Conservation (phyloP, 2,329 filamentous ascomycete species). For the Hymenoscyphus scutula region DNA sequence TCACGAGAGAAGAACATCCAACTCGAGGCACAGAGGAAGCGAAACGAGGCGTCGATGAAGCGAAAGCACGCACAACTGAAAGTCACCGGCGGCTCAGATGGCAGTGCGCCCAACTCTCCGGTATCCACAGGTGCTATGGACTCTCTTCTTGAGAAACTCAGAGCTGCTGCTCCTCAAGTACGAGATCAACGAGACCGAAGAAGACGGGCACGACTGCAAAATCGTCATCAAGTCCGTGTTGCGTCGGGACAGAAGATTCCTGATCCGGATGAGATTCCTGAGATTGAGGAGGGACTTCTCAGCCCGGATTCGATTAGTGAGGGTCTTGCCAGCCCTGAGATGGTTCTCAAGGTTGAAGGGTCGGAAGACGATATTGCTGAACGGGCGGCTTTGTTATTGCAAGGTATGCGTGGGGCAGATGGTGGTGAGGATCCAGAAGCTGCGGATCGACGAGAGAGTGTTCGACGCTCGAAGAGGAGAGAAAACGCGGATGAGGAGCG, state of each 20-base stretch:
- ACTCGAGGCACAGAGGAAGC: constrained; percentile 76
- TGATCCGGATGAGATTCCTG: constrained; percentile 63
- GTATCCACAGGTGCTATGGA: constrained; percentile 90
- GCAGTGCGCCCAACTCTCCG: constrained; percentile 58
- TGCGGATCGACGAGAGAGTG: constrained; percentile 54
- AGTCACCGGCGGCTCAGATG: constrained; percentile 41
- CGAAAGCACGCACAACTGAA: constrained; percentile 76
- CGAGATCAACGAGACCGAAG: constrained; percentile 86
- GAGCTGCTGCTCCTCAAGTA: constrained; percentile 86
- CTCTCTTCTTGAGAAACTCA: constrained; percentile 87
- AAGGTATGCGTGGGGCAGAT: constrained; percentile 71
- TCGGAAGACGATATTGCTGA: constrained; percentile 72
- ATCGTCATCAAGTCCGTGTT: constrained; percentile 83
- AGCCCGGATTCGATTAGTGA: constrained; percentile 48
- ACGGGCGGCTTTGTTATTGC: constrained; percentile 76
- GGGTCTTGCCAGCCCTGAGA: constrained; percentile 27
- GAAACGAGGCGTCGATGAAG: constrained; percentile 90
- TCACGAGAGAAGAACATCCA: constrained; percentile 87
- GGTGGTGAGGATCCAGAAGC: constrained; percentile 52
- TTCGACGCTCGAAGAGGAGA: constrained; percentile 54
- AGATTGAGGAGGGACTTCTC: constrained; percentile 51
- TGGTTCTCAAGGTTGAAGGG: constrained; percentile 27
- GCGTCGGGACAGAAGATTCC: constrained; percentile 88
- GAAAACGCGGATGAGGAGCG: constrained; percentile 79
- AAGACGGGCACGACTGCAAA: constrained; percentile 82